phyloP scores from a whole-genome alignment of 1,284 basidiomycete species.

The Fomitopsis palustris region DNA sequence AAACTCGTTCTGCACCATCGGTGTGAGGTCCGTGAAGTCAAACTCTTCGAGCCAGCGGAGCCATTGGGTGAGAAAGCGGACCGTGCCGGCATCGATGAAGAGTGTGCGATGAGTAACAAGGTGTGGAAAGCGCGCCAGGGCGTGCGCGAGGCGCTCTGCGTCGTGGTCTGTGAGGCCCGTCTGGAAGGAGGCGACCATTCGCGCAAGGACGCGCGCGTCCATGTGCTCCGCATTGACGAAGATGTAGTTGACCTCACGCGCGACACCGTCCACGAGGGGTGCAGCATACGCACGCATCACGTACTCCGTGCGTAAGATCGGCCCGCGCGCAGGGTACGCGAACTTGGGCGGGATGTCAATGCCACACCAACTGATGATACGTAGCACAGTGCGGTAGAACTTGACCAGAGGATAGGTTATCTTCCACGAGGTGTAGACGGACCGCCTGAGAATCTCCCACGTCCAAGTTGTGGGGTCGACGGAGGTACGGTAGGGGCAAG shows the following conservation, averaged over 20 bases:
- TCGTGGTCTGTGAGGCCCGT: neutral
- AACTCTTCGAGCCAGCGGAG: neutral
- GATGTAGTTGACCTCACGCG: neutral
- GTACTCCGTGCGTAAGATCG: neutral
- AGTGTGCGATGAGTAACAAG: neutral
- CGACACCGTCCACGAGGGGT: neutral
- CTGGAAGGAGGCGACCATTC: conserved; percentile 1
- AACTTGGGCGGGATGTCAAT: neutral
- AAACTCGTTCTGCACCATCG: neutral
- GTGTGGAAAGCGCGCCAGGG: neutral
- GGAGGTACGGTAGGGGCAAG: conserved; percentile 14
- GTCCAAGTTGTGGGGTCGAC: conserved; percentile 3
- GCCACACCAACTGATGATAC: neutral
- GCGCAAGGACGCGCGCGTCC: neutral
- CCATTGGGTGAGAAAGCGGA: neutral
- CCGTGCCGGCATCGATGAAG: neutral
- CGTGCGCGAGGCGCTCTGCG: neutral
- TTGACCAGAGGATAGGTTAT: neutral
- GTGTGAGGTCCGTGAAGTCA: neutral
- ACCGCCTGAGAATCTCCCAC: neutral
- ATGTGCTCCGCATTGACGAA: neutral
- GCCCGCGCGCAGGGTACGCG: neutral
- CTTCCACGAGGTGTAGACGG: neutral
- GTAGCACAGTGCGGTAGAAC: neutral
- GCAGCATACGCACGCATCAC: neutral